Evolutionary conservation across 2,329 filamentous ascomycete genomes (phyloP).

Genomic region (Cytospora schulzeri): DNA sequence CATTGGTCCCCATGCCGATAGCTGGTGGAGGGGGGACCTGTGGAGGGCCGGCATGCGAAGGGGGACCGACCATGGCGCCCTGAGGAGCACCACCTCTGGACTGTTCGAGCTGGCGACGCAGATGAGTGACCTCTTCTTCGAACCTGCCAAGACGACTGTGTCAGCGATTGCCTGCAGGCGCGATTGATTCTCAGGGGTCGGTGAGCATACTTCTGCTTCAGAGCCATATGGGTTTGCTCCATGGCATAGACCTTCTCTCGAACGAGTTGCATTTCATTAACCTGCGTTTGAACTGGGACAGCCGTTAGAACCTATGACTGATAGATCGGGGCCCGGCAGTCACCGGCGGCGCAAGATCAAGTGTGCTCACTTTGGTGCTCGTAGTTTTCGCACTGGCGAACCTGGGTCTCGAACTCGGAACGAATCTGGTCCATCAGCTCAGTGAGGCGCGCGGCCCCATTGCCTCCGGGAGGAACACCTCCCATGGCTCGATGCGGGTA

Average conservation of each 20-base stretch:
- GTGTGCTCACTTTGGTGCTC: slow-evolving; percentile 79
- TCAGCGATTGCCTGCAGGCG: slow-evolving; percentile 23
- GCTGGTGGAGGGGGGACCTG: slow-evolving; percentile 85
- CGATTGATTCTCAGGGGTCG: not conserved
- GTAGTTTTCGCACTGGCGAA: slow-evolving; percentile 79
- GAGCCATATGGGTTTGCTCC: slow-evolving; percentile 83
- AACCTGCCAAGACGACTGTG: slow-evolving; percentile 61
- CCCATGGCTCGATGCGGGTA: slow-evolving; percentile 89
- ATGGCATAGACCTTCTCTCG: slow-evolving; percentile 90
- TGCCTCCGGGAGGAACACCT: slow-evolving; percentile 60
- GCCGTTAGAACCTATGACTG: slow-evolving; percentile 28
- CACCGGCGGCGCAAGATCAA: not conserved
- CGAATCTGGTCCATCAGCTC: slow-evolving; percentile 92
- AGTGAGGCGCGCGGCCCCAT: slow-evolving; percentile 67
- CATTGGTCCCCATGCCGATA: slow-evolving; percentile 86
- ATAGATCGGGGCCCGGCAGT: slow-evolving; percentile 10
- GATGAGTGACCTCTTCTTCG: slow-evolving; percentile 83
- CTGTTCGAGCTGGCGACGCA: slow-evolving; percentile 84
- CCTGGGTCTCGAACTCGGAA: slow-evolving; percentile 85
- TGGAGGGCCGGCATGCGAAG: slow-evolving; percentile 75
- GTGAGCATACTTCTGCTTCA: slow-evolving; percentile 82
- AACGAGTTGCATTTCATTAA: slow-evolving; percentile 94
- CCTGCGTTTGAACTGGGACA: slow-evolving; percentile 77
- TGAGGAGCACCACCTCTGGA: slow-evolving; percentile 66
- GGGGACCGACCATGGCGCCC: slow-evolving; percentile 64